These are phyloP conservation scores for Chaetomium strumarium DNA, from an alignment of 2,329 filamentous ascomycete species.

Conservation along the genomic window DNA sequence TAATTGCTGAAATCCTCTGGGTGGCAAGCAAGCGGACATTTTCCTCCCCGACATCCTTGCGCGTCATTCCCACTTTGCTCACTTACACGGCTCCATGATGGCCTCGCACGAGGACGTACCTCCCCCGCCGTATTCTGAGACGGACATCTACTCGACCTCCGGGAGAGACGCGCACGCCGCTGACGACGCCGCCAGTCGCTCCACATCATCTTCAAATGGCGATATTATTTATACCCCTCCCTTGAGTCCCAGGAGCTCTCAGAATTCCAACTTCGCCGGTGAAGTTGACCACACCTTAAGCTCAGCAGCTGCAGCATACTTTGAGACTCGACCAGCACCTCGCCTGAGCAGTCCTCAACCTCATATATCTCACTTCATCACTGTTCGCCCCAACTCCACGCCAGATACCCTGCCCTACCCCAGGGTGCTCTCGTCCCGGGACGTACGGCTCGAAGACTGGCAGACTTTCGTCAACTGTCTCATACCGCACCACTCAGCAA, in stretches of 20 bases:
- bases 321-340: conserved; percentile 39
- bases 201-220: conserved; percentile 37
- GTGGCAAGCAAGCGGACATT: conserved; percentile 6
- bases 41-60: not conserved
- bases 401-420: conserved; percentile 42
- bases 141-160: conserved; percentile 47
- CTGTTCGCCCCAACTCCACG: conserved; percentile 31
- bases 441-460: conserved; percentile 51
- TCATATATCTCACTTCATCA: conserved; percentile 29
- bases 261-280: conserved; percentile 27
- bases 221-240: conserved; percentile 48
- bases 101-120: conserved; percentile 36
- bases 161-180: conserved; percentile 23
- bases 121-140: conserved; percentile 53
- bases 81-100: conserved; percentile 21
- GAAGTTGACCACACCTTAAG: conserved; percentile 27
- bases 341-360: conserved; percentile 6
- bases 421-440: conserved; percentile 34
- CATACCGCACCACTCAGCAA: conserved; percentile 42
- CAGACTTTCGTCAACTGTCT: conserved; percentile 53
- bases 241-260: conserved; percentile 38
- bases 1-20: not conserved
- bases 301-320: conserved; percentile 39
- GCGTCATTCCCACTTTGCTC: not conserved
- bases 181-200: conserved; percentile 25